Evolutionary conservation across 495 filamentous ascomycete genomes (phyloP), one percentile per base, ranked within the genome.

Genomic region (Penicillium paradoxum): DNA sequence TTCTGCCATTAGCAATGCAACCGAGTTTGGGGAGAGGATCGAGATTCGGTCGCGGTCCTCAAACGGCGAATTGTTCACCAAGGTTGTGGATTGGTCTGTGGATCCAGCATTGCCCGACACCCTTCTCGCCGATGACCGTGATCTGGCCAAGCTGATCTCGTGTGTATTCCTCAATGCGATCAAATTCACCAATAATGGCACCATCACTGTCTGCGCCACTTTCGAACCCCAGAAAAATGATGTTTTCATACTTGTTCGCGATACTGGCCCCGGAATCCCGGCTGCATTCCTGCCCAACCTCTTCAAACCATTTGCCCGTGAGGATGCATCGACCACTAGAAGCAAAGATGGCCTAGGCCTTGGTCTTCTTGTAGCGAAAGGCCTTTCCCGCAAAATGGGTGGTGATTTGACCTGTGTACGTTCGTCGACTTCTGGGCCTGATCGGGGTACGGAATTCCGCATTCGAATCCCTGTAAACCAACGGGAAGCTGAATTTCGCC

Each of bases 121-220:
- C 3, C 75, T 90, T 45, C 75, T 86, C 36, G 79, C 85, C 47
- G 86, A 89, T 66, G 82, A 87, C 59, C 79, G 83, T 50, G 84
- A 88, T 53, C 63, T 91, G n/a, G 80, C 83, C 10, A 90, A 90
- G 60, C 63, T 88, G 51, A 79, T 89, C 2, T 88, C 86, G 8
- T 87, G 85, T 51, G 79, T 91, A 14, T 81, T 89, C 49, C 70
- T 88, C 25, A 91, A 91, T 64, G 88, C 88, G 4, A 78, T 91
- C 49, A 91, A 91, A 63, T 91, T 90, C 58, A 90, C 88, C 0
- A 83, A 87, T 53, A 75, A 73, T 47, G 88, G 88, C 18, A 74
- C 68, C n/a, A 85, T 91, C 45, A 76, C 70, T 1, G 64, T 91
- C 4, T 76, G 62, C 30, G 83, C 81, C 7, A 76, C 70, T 17